phyloP scores from a whole-genome alignment of 768 basidiomycete genomes.

The Melanogaster broomeanus region DNA sequence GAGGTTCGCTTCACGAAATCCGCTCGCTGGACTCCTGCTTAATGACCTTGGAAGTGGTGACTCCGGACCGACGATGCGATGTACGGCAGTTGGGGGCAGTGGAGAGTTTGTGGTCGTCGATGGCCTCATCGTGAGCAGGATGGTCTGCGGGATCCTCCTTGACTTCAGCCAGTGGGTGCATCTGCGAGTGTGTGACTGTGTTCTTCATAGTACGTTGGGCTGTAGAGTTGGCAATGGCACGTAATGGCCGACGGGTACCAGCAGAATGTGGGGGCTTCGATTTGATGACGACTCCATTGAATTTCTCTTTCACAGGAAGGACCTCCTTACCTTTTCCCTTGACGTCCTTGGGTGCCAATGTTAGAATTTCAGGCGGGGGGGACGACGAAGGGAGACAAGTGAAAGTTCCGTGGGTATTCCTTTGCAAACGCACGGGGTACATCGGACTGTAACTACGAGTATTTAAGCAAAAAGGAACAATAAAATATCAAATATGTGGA shows the following conservation, averaged over 20 bases:
- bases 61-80: slow-evolving; percentile 32
- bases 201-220: slow-evolving; percentile 40
- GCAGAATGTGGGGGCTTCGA: slow-evolving; percentile 37
- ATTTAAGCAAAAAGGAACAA: too few species aligned
- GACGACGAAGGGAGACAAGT: too few species aligned
- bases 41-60: slow-evolving; percentile 18
- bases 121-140: slow-evolving; percentile 41
- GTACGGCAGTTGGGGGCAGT: slow-evolving; percentile 3
- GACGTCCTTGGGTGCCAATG: slow-evolving; percentile 35
- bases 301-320: slow-evolving; percentile 45
- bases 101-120: slow-evolving; percentile 43
- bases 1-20: slow-evolving; percentile 34
- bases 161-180: slow-evolving; percentile 28
- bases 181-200: slow-evolving; percentile 22
- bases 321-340: slow-evolving; percentile 60
- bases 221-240: slow-evolving; percentile 44
- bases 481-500: too few species aligned
- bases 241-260: slow-evolving; percentile 52
- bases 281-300: slow-evolving; percentile 67
- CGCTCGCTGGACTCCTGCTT: slow-evolving; percentile 30
- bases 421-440: too few species aligned
- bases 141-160: slow-evolving; percentile 27
- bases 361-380: too few species aligned
- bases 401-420: too few species aligned
- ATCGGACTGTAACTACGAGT: too few species aligned